Evolutionary conservation across 2,329 filamentous ascomycete species (phyloP), one percentile per base, ranked within the genome.

Genomic region (Zasmidium citrigriseum): DNA sequence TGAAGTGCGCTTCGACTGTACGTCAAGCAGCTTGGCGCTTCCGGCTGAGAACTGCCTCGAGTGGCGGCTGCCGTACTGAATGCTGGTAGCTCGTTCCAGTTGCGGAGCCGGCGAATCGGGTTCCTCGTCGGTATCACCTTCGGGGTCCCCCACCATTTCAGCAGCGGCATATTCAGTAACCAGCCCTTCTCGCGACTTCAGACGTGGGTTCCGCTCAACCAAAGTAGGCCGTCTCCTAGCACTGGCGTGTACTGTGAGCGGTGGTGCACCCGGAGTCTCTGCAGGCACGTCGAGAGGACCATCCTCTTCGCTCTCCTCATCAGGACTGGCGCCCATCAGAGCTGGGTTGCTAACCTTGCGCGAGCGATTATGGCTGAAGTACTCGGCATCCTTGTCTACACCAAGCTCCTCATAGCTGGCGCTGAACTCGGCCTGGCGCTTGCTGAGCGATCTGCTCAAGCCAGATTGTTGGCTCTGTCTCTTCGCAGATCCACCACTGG

Each of bases 11-110:
- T 55, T 49, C 11, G 45, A n/a, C 7, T 53, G 58, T 16, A 66
- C 63, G 18, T 92, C 86, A 51, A 95, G 77, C 52, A 93, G 75
- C 73, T 86, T 89, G 11, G 89, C 89, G 69, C 89, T 93, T 51
- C 90, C 90, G 46, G 89, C 88, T 68, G 89, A 93, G 68, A 92
- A 86, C 63, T 88, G 88, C 54, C 88, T 83, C 20, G 80, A 84
- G 66, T 93, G 89, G 10, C 82, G 80, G 44, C 54, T 58, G 58
- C 84, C 84, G 51, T 89, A 79, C 60, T 88, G 85, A 57, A 93
- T 79, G 73, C 89, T 93, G 52, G 82, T 87, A 24, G 91, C 90
- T 65, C 88, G 86, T 66, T 86, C 83, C 24, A 86, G 67, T 52
- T 76, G 68, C 11, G 54, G 52, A 1, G 55, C 50, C 12, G 64